Evolutionary conservation across 345 rosid genomes (phyloP).

Genomic region (Murraya koenigii): DNA sequence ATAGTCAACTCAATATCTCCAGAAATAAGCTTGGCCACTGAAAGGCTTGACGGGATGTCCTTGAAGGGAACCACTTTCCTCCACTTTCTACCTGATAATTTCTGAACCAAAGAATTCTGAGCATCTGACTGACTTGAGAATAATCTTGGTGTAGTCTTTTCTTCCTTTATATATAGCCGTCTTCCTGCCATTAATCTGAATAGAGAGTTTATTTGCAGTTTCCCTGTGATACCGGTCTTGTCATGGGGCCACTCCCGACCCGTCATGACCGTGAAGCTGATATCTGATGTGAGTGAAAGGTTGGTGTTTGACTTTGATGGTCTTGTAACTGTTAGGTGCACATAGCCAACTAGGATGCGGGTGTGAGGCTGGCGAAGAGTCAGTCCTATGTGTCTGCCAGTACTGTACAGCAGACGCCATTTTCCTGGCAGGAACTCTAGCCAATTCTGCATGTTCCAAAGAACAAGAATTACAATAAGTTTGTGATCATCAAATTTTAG

Average conservation of each 20-base stretch:
- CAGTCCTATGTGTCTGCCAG: conserved; percentile 85
- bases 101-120: conserved; percentile 47
- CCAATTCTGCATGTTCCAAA: conserved; percentile 56
- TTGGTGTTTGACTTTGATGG: conserved; percentile 33
- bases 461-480: not conserved
- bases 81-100: conserved; percentile 63
- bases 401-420: conserved; percentile 83
- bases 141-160: conserved; percentile 42
- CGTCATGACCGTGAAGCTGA: conserved; percentile 57
- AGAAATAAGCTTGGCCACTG: conserved; percentile 68
- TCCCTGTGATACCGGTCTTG: conserved; percentile 60
- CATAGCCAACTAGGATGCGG: conserved; percentile 71
- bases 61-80: conserved; percentile 67
- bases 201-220: conserved; percentile 52
- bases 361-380: conserved; percentile 82
- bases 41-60: conserved; percentile 85
- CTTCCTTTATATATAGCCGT: conserved; percentile 74
- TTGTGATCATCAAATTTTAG: not conserved
- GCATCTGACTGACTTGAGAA: conserved; percentile 42
- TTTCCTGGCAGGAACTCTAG: conserved; percentile 80
- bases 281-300: conserved; percentile 51
- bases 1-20: conserved; percentile 54
- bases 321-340: conserved; percentile 47
- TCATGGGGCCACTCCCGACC: conserved; percentile 75
- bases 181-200: conserved; percentile 60